A percentile compares a stretch with the other conserved stretches of the same genome.
Conservation (phyloP, 1,284 basidiomycete genomes). For the Leccinum solheimii region DNA sequence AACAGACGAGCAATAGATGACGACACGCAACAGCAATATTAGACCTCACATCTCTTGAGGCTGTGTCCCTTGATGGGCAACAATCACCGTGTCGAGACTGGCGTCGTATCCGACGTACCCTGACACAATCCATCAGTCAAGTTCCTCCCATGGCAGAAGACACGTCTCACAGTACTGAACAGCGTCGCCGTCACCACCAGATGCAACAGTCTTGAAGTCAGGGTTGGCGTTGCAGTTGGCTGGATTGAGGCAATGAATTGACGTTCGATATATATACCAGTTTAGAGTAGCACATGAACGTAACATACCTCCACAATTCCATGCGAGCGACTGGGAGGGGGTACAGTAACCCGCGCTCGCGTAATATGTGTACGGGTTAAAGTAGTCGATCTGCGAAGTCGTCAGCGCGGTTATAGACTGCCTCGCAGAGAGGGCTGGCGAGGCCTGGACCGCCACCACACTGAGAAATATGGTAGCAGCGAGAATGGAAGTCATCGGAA, state of each 20-base stretch:
- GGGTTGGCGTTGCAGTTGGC: conserved; percentile 59
- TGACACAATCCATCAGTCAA: too few relatives aligned
- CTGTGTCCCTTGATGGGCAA: conserved; percentile 38
- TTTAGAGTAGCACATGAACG: not conserved
- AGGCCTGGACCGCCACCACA: conserved; percentile 19
- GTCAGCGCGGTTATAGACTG: conserved; percentile 45
- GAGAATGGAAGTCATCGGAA: conserved; percentile 21
- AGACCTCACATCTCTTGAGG: conserved; percentile 30
- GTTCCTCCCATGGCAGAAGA: not conserved
- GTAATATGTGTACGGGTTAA: conserved; percentile 56
- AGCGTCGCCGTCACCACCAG: conserved; percentile 57
- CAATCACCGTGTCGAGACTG: conserved; percentile 40
- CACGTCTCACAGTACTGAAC: conserved; percentile 49
- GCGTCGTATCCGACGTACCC: too few relatives aligned
- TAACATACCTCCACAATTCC: conserved; percentile 59
- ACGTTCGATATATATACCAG: not conserved
- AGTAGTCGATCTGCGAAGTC: conserved; percentile 44
- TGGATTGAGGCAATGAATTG: conserved; percentile 21
- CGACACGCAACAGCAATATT: not conserved
- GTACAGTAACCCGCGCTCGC: conserved; percentile 60
- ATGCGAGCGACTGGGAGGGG: conserved; percentile 45
- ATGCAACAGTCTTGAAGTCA: conserved; percentile 55
- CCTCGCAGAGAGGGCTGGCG: conserved; percentile 22
- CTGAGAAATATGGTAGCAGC: conserved; percentile 13
- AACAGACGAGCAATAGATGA: not conserved